Conservation (phyloP, 768 basidiomycete species). For the Mycena latifolia region DNA sequence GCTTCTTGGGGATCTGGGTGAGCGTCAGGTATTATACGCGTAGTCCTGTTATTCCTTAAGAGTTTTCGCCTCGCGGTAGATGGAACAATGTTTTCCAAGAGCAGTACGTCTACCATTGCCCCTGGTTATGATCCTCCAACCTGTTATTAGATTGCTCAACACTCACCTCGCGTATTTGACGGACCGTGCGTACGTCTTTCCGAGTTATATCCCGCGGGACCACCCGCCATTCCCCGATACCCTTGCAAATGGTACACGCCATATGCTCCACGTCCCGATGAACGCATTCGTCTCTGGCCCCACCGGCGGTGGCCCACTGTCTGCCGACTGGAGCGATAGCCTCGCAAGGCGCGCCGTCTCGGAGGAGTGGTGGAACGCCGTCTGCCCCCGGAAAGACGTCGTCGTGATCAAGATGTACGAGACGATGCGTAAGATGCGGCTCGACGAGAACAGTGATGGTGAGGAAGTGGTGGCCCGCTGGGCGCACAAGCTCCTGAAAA, state of each 20-base stretch:
- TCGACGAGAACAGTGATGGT: neutral
- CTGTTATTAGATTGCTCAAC: slow-evolving; percentile 18
- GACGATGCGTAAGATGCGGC: neutral
- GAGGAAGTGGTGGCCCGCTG: slow-evolving; percentile 11
- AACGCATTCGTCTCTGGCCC: slow-evolving; percentile 30
- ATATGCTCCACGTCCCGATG: slow-evolving; percentile 23
- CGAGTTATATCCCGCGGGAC: too few relatives aligned
- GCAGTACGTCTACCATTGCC: too few relatives aligned
- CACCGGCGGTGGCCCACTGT: slow-evolving; percentile 16
- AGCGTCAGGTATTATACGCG: too few relatives aligned
- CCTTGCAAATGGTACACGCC: slow-evolving; percentile 13
- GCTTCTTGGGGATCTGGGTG: too few relatives aligned
- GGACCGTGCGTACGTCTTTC: slow-evolving; percentile 23
- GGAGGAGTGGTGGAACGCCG: slow-evolving; percentile 9
- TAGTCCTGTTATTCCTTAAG: too few relatives aligned
- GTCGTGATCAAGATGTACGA: slow-evolving; percentile 5
- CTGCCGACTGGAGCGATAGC: neutral
- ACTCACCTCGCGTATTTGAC: slow-evolving; percentile 22
- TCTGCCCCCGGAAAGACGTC: slow-evolving; percentile 8
- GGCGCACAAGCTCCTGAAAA: slow-evolving; percentile 11
- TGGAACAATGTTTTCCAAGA: too few relatives aligned
- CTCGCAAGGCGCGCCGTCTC: slow-evolving; percentile 7
- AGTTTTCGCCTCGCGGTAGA: too few relatives aligned
- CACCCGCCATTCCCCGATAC: slow-evolving; percentile 30
- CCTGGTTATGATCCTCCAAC: neutral